These are phyloP conservation scores for Leucosporidium scottii DNA, from an alignment of 768 basidiomycete species.

Conservation along the genomic window DNA sequence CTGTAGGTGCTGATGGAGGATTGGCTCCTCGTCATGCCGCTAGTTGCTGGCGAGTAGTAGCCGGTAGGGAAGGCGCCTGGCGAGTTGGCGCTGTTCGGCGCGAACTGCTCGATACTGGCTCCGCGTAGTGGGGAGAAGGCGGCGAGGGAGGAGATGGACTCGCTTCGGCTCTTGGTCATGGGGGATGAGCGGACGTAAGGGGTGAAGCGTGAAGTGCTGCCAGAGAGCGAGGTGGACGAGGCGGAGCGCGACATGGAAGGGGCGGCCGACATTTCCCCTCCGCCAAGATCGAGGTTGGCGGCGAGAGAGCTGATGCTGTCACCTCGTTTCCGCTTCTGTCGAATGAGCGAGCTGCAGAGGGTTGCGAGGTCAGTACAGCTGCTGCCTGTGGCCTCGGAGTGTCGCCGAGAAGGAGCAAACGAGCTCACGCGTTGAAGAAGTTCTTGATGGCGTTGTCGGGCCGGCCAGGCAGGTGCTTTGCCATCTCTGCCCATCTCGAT, in stretches of 20 bases:
- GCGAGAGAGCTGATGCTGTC: not conserved
- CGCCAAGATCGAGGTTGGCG: not conserved
- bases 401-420: not conserved
- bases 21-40: slow-evolving; percentile 1
- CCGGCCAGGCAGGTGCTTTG: slow-evolving; percentile 34
- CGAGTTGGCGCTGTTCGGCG: too few relatives aligned
- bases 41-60: not conserved
- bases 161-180: slow-evolving; percentile 27
- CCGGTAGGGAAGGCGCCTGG: not conserved
- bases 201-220: slow-evolving; percentile 4
- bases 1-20: not conserved
- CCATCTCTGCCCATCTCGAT: slow-evolving; percentile 37
- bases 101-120: slow-evolving; percentile 6
- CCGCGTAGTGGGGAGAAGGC: slow-evolving; percentile 3
- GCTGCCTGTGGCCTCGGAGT: too few relatives aligned
- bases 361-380: not conserved
- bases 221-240: slow-evolving; percentile 22
- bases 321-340: slow-evolving; percentile 19
- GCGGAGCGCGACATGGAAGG: slow-evolving; percentile 8
- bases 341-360: slow-evolving; percentile 13
- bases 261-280: not conserved
- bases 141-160: slow-evolving; percentile 11
- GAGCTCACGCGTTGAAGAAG: slow-evolving; percentile 33
- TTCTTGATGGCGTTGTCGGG: slow-evolving; percentile 39
- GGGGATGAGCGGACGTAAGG: slow-evolving; percentile 23